Evolutionary conservation across 2,329 filamentous ascomycete species (phyloP), one percentile per base, ranked within the genome.

Genomic region (Apiospora kogelbergensis): DNA sequence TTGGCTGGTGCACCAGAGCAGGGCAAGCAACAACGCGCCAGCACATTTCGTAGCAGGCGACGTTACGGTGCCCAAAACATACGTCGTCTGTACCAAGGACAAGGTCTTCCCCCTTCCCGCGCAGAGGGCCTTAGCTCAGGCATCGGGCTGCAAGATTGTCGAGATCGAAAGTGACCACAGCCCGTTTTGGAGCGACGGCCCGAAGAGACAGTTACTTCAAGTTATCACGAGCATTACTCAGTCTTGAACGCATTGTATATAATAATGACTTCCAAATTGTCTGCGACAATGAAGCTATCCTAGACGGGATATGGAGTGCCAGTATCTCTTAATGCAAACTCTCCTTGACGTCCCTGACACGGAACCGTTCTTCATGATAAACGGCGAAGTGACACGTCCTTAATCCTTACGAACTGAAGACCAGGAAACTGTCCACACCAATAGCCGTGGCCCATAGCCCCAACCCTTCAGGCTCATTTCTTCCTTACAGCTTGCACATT

Each of bases 11-110:
- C 40, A 67, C 0, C 73, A 76, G 5, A 77, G 74, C 26, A 69
- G 69, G 0, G 69, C 57, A 0, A 73, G 72, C 22, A 65, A 74
- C 1, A 69, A 70, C 13, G 74, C 71, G 0, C 60, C 73, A 0
- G 69, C 68, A 0, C 48, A 72, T 0, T 75, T 74, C 48, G 76
- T 72, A 1, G 74, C 72, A 0, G 68, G 73, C 0, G 76, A 78
- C 11, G 63, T 76, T 6, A 45, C 53, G 1, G 72, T 73, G 0
- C 71, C 73, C 0, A 77, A 72, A 67, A 78, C 75, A 0, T 79
- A 77, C 17, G 68, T 79, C 9, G 69, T 73, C 9, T 78, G 76
- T 24, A 71, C 53, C 20, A 57, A 73, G 1, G 77, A 79, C 53
- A 42, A 68, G 0, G 40, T 67, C 0, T 66, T 78, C 22, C 74